Evolutionary conservation across 305 asterid species (phyloP).

Genomic region (Plantago rigida): DNA sequence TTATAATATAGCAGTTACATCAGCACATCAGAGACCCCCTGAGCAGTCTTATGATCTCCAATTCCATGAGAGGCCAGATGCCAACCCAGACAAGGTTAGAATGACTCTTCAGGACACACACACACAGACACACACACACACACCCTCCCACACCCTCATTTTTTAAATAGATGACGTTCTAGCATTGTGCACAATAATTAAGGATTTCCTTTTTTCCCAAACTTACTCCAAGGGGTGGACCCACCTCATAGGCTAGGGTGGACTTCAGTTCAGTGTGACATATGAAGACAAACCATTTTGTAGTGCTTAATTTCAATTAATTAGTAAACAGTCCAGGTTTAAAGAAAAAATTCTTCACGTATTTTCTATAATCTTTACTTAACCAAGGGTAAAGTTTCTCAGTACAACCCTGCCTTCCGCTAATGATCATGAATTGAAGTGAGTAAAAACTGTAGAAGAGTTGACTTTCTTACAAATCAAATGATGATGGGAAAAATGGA

Average conservation of each 20-base stretch:
- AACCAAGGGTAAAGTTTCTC: too few relatives aligned
- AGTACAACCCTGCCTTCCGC: too few relatives aligned
- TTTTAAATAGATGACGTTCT: background rate
- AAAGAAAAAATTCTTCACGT: background rate
- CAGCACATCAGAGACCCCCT: slow-evolving; percentile 45
- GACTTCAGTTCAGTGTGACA: background rate
- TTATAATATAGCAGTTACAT: slow-evolving; percentile 39
- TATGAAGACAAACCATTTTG: too few relatives aligned
- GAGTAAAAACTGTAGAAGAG: too few relatives aligned
- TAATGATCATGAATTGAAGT: too few relatives aligned
- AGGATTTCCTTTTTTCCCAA: too few relatives aligned
- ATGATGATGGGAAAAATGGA: too few relatives aligned
- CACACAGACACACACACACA: background rate
- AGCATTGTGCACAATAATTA: background rate
- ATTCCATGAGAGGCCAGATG: slow-evolving; percentile 50
- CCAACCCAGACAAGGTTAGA: slow-evolving; percentile 58
- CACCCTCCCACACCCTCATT: background rate
- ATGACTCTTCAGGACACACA: slow-evolving; percentile 18
- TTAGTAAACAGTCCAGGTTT: too few relatives aligned
- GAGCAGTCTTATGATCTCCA: slow-evolving; percentile 48
- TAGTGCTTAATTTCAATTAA: too few relatives aligned
- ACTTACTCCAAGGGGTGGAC: background rate
- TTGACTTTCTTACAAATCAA: too few relatives aligned
- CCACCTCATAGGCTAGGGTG: too few relatives aligned
- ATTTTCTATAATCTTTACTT: too few relatives aligned